Percentiles rank a stretch among this genome's conserved stretches.
Evolutionary conservation across 1,284 basidiomycete species (phyloP).

Genomic region (Salmacisia buchloeana): DNA sequence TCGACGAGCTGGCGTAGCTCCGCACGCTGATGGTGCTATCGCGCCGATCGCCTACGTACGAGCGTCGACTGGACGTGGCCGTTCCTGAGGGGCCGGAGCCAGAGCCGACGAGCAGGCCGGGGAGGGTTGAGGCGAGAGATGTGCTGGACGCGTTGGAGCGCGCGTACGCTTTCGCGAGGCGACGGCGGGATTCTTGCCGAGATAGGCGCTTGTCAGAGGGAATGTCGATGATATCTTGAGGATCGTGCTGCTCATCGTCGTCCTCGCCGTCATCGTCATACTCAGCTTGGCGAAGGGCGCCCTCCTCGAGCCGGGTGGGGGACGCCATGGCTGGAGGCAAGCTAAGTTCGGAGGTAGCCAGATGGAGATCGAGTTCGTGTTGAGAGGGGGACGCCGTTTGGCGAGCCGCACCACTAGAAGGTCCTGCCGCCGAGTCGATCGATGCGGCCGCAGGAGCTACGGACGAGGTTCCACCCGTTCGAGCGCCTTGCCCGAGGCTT

Average conservation of each 20-base stretch:
- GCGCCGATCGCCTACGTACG: not conserved
- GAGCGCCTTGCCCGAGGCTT: not conserved
- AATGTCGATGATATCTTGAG: slow-evolving; percentile 35
- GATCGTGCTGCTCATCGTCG: slow-evolving; percentile 23
- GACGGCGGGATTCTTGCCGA: slow-evolving; percentile 23
- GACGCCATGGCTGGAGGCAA: not conserved
- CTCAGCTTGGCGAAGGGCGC: not conserved
- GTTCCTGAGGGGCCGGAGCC: no score
- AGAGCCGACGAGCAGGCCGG: not conserved
- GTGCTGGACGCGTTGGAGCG: slow-evolving; percentile 3
- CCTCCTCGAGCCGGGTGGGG: not conserved
- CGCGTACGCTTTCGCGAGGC: slow-evolving; percentile 24
- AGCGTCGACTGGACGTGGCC: not conserved
- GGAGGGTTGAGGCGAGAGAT: not conserved
- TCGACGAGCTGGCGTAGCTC: not conserved
- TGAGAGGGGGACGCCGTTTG: not conserved
- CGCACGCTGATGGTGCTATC: not conserved
- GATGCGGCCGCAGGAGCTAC: not conserved
- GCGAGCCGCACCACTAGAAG: not conserved
- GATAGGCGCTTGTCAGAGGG: slow-evolving; percentile 24
- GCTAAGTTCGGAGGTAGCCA: slow-evolving; percentile 20
- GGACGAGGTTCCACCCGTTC: not conserved
- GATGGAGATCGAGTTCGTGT: slow-evolving; percentile 19
- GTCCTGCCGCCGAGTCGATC: not conserved
- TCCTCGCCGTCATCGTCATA: slow-evolving; percentile 12